Base-by-base conservation (phyloP, 2,329 filamentous ascomycete genomes). In the Colletotrichum sp. region DNA sequence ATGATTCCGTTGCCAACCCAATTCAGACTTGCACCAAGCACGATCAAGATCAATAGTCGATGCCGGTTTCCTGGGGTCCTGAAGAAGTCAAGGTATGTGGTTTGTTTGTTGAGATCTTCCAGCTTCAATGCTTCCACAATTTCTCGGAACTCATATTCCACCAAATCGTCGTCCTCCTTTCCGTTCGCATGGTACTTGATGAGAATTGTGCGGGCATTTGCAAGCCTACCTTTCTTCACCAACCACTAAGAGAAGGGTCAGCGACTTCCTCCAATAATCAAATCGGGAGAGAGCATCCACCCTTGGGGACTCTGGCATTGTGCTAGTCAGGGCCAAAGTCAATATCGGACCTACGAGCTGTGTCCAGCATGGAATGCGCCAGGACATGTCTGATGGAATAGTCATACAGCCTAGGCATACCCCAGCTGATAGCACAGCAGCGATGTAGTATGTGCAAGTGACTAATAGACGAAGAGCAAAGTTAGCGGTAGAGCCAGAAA, bases 1-100 rank as follows among this genome's bases (percentile, higher is more conserved):
- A 70, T 70, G 57, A 70, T 70, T 18, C 55, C 68, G 26, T 70
- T 70, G 15, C 68, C 68, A 59, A 70, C 55, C 68, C 68, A 63
- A n/a, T 70, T 70, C 8, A 59, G 39, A 8, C 68, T 39, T 28
- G 55, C 34, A 26, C 68, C 68, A 21, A 59, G 44, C 0, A 59
- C 44, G 21, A 70, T 39, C n/a, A 70, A 18, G 8, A 69, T 36
- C 12, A 63, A 36, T 18, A 70, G 68, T 24, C 55, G 68, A 18
- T 59, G 68, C 10, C 68, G 59, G 57, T 62, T 70, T 26, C 68
- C 68, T 15, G 68, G 68, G n/a, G 68, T 62, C 57, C 49, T 63
- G 68, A 70, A 34, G 68, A 62, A 70, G 32, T 44, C 68, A 16
- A 39, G 26, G 16, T 70, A 70, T n/a, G 21, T 70, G 15, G 34